Conservation (phyloP, 495 filamentous ascomycete genomes). For the Neurospora discreta region DNA sequence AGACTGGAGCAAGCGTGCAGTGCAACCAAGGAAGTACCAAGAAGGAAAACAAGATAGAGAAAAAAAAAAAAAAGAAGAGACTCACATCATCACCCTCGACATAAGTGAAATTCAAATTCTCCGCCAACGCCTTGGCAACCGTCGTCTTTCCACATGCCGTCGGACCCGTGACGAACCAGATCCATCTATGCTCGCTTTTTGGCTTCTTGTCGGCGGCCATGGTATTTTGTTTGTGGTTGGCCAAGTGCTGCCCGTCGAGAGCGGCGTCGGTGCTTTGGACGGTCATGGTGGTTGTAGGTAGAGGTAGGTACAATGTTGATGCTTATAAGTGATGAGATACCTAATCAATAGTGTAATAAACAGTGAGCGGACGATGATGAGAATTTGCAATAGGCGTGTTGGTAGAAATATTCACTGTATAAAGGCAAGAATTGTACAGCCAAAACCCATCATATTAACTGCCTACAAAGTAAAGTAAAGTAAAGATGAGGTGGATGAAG, state of each 20-base stretch:
- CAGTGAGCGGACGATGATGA: neutral
- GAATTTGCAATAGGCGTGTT: neutral
- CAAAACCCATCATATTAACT: too few relatives aligned
- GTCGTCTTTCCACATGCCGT: conserved; percentile 23
- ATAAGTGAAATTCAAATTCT: conserved; percentile 21
- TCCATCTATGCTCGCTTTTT: conserved; percentile 8
- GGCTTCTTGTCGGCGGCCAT: neutral
- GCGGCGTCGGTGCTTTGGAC: too few relatives aligned
- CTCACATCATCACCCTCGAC: conserved; percentile 41
- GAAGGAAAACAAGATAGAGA: too few relatives aligned
- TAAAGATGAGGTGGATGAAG: too few relatives aligned
- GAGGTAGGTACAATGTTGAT: too few relatives aligned
- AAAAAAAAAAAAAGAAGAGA: neutral
- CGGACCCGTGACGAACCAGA: conserved; percentile 23
- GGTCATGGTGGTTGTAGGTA: too few relatives aligned
- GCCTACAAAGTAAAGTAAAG: too few relatives aligned
- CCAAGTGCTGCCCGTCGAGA: neutral
- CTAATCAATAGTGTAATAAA: neutral
- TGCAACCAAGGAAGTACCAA: too few relatives aligned
- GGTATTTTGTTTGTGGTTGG: neutral
- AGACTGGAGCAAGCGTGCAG: too few relatives aligned
- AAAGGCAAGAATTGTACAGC: too few relatives aligned
- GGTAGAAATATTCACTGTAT: too few relatives aligned
- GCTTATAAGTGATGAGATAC: neutral
- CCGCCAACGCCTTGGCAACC: conserved; percentile 18